A percentile compares a stretch with the other conserved stretches of the same genome.
Conservation (phyloP, 805 yeast genomes). For the Ogataea ganodermae region DNA sequence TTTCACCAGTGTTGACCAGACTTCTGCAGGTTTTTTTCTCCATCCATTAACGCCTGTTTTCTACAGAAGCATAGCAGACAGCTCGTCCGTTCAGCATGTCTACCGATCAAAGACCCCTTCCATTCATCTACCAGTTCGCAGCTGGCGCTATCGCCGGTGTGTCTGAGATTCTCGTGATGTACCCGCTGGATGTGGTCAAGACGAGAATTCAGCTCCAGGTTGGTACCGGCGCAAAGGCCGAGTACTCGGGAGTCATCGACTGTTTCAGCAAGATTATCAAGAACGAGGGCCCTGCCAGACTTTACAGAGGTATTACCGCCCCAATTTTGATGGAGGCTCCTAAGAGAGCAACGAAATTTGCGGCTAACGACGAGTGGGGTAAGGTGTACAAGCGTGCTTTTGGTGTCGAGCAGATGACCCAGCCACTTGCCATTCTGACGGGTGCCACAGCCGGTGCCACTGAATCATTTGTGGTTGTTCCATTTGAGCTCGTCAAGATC, state of each 20-base stretch:
- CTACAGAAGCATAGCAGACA: background rate
- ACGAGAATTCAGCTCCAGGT: conserved; percentile 93
- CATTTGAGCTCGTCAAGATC: conserved; percentile 94
- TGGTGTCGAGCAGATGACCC: conserved; percentile 70
- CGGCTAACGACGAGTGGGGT: conserved; percentile 97
- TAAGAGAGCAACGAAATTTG: conserved; percentile 97
- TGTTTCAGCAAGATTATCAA: conserved; percentile 81
- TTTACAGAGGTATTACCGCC: conserved; percentile 92
- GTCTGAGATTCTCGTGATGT: conserved; percentile 92
- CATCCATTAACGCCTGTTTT: too few relatives aligned
- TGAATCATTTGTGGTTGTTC: conserved; percentile 95
- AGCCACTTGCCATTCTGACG: conserved; percentile 81
- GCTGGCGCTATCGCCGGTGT: conserved; percentile 97
- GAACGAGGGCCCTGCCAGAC: conserved; percentile 79
- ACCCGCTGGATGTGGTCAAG: conserved; percentile 95
- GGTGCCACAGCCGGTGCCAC: conserved; percentile 99
- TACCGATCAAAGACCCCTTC: conserved; percentile 51
- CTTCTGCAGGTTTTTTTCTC: too few relatives aligned
- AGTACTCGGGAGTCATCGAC: conserved; percentile 81
- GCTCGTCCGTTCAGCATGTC: conserved; percentile 6
- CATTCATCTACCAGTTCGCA: conserved; percentile 86
- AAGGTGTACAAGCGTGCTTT: conserved; percentile 72
- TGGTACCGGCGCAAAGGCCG: conserved; percentile 50
- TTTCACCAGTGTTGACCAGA: background rate
- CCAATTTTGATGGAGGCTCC: conserved; percentile 99